Evolutionary conservation across 148 eudicot species (phyloP).

Genomic region (Rhododendron mucronatum): DNA sequence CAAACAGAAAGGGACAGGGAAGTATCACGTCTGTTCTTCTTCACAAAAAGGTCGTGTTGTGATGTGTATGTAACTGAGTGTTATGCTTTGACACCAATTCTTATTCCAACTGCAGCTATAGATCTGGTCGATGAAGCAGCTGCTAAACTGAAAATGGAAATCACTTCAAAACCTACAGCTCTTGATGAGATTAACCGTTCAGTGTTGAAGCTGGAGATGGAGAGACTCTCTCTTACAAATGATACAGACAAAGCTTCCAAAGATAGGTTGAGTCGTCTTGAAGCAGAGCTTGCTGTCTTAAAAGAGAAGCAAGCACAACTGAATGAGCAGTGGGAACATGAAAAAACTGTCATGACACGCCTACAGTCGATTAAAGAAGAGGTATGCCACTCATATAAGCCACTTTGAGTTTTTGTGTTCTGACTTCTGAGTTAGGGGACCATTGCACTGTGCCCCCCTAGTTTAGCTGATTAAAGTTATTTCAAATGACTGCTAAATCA

Average conservation of each 20-base stretch:
- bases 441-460: background rate
- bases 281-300: constrained; percentile 65
- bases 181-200: constrained; percentile 95
- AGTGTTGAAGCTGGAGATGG: constrained; percentile 94
- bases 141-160: constrained; percentile 97
- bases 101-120: constrained; percentile 59
- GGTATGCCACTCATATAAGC: constrained; percentile 33
- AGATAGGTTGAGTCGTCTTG: constrained; percentile 85
- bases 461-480: background rate
- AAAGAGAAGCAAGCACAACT: constrained; percentile 73
- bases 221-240: constrained; percentile 79
- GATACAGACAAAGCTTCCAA: constrained; percentile 94
- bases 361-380: constrained; percentile 96
- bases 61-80: background rate
- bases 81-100: background rate
- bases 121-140: constrained; percentile 84
- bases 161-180: constrained; percentile 93
- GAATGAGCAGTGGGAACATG: constrained; percentile 96
- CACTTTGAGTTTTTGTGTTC: background rate
- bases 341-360: constrained; percentile 83
- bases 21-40: background rate
- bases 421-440: background rate
- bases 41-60: background rate
- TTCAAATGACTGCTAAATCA: background rate
- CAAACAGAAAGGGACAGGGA: background rate